Conservation (phyloP, 345 rosid genomes). For the Dimocarpus longan region DNA sequence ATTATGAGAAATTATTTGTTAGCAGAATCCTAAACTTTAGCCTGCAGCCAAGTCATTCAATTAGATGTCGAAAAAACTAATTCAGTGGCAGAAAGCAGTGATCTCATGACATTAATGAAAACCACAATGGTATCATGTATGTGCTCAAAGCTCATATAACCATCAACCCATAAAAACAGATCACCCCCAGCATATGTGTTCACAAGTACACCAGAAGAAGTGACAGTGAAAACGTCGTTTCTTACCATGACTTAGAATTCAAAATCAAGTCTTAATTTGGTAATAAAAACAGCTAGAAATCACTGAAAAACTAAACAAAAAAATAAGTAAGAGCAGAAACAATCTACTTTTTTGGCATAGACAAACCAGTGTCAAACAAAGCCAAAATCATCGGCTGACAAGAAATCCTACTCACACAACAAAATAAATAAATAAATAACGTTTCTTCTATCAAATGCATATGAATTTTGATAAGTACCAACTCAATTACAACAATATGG, state of each 20-base stretch:
- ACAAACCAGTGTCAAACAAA: not conserved
- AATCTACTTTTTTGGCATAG: not conserved
- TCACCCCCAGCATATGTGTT: too few species aligned
- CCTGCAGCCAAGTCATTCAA: slow-evolving; percentile 39
- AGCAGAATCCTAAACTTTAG: slow-evolving; percentile 26
- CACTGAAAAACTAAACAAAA: not conserved
- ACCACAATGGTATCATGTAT: not conserved
- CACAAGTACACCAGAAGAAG: not conserved
- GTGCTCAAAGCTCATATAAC: not conserved
- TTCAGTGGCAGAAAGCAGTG: slow-evolving; percentile 11
- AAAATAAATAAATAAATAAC: not conserved
- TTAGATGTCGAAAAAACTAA: slow-evolving; percentile 23
- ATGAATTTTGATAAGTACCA: slow-evolving; percentile 1
- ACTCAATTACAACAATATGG: not conserved
- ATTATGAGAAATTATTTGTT: slow-evolving; percentile 35
- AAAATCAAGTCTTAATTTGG: not conserved
- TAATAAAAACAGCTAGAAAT: not conserved
- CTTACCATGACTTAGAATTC: not conserved
- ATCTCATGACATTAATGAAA: not conserved
- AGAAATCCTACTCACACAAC: not conserved
- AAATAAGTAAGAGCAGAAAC: not conserved
- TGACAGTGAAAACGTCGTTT: not conserved
- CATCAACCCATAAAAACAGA: not conserved
- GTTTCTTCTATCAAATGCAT: slow-evolving; percentile 12
- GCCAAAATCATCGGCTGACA: slow-evolving; percentile 7